Evolutionary conservation across 2,329 filamentous ascomycete genomes (phyloP), one percentile per base, ranked within the genome.

Genomic region (Hymenoscyphus repandus): DNA sequence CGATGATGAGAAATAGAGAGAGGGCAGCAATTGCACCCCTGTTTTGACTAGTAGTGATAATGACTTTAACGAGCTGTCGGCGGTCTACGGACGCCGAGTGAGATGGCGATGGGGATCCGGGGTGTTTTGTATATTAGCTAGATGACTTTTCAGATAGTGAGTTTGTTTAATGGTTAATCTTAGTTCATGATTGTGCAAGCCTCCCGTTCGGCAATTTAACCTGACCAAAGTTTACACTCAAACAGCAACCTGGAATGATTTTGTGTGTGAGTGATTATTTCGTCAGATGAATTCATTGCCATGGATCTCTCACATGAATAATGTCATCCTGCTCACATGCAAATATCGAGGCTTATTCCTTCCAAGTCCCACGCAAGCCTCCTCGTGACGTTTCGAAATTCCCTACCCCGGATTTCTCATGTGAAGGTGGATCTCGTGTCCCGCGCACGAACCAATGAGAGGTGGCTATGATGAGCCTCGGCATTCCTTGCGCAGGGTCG

Each of bases 371-470:
- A n/a, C n/a, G n/a, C n/a, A n/a, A 40, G 20, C 9, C 34, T 40
- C 17, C 48, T 39, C 42, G 42, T 50, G 48, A 50, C 36, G 27
- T 43, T 45, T 22, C 36, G 17, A 13, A 13, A 11, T 17, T 11
- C 18, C 4, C 5, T 42, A 47, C 44, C 45, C 45, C 45, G 20
- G 45, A 40, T 48, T 43, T 48, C 34, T 32, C 51, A 54, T 54
- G 51, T 54, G 51, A 54, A 48, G 45, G 37, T 32, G n/a, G 38
- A 33, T 9, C 39, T 27, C 41, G 36, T 30, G 30, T 15, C 39
- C 11, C 43, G 3, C 11, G 34, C 36, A 31, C 12, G 3, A 44
- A 38, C 48, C 48, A 50, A 45, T 50, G 7, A 45, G 45, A 27
- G 1, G 38, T 2, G 11, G 3, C 6, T 10, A 6, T 27, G 22